Evolutionary conservation across 805 yeast genomes (phyloP).

Genomic region (Kurtzmaniella cleridarum): DNA sequence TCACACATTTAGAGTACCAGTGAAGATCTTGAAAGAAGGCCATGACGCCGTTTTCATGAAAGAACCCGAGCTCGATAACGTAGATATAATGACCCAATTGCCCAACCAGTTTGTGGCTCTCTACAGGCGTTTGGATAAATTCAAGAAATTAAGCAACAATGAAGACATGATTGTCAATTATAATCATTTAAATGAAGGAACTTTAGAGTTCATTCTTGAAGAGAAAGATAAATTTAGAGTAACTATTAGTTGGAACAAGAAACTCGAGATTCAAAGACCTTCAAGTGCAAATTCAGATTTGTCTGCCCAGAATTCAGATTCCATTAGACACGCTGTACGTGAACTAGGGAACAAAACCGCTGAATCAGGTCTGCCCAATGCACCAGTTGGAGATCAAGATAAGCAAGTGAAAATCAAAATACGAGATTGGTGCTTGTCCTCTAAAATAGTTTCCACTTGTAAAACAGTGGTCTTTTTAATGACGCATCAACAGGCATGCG

Average conservation of each 20-base stretch:
- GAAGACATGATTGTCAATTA: conserved; percentile 49
- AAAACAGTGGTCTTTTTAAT: conserved; percentile 56
- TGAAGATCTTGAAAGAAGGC: conserved; percentile 51
- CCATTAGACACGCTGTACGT: conserved; percentile 14
- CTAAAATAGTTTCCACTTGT: conserved; percentile 55
- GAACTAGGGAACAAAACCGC: conserved; percentile 3
- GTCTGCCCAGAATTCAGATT: conserved; percentile 12
- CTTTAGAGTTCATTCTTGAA: conserved; percentile 45
- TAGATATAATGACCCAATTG: conserved; percentile 52
- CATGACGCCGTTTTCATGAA: conserved; percentile 43
- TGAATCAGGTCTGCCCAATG: conserved; percentile 5
- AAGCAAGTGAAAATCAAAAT: conserved; percentile 47
- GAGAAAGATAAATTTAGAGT: conserved; percentile 51
- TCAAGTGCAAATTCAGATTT: conserved; percentile 6
- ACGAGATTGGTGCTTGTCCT: conserved; percentile 66
- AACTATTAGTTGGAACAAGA: conserved; percentile 55
- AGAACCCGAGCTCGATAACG: conserved; percentile 59
- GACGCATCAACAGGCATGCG: conserved; percentile 52
- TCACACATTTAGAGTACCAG: conserved; percentile 70
- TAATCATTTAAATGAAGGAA: conserved; percentile 40
- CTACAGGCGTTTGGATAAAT: conserved; percentile 63
- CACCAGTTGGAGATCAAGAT: conserved; percentile 19
- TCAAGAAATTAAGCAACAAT: conserved; percentile 34
- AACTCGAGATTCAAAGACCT: conserved; percentile 40
- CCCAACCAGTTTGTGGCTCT: conserved; percentile 46